Evolutionary conservation across 2,329 filamentous ascomycete species (phyloP), one percentile per base, ranked within the genome.

Genomic region (Neonectria punicea): DNA sequence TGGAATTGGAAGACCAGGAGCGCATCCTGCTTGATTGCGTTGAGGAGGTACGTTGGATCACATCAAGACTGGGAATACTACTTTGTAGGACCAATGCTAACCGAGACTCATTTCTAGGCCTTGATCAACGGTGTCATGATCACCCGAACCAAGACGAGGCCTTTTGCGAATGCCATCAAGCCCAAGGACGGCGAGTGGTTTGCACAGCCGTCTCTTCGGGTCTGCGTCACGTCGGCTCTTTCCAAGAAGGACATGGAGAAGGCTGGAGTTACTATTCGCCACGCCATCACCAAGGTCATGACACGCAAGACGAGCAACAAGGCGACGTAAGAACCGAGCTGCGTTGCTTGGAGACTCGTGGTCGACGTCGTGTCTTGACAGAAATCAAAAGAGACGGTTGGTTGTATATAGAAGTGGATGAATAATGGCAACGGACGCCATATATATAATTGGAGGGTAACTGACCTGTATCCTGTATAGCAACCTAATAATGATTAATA

Each of bases 171-270:
- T 54, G 82, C 88, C 41, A 87, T 90, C 49, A 88, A 88, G 53
- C 86, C 89, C 14, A 91, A 91, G 75, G 92, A 94, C 63, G 85
- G 88, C 47, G 86, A 85, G 39, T 93, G 91, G 83, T 86, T 88
- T 65, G 84, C 90, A n/a, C 86, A 88, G 71, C 93, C 96, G 10
- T 93, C 93, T 1, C 85, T 99, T 67, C 98, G 98, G 81, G 88
- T 98, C 13, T 98, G 95, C 76, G 85, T 98, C 58, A 97, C 94
- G 0, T 92, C 89, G 5, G 96, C 92, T 1, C 83, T 99, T 67
- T 92, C 92, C 25, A 97, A 92, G 84, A 98, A 97, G 83, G 96
- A 99, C 79, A 92, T 94, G 59, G 97, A 99, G 82, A 97, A 97
- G 84, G 93, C 96, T 0, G 96, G 94, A 14, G 89, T 91, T 8